Evolutionary conservation across 208 protist species (phyloP), one percentile per base, ranked within the genome.

Genomic region (Leishmania tropica): DNA sequence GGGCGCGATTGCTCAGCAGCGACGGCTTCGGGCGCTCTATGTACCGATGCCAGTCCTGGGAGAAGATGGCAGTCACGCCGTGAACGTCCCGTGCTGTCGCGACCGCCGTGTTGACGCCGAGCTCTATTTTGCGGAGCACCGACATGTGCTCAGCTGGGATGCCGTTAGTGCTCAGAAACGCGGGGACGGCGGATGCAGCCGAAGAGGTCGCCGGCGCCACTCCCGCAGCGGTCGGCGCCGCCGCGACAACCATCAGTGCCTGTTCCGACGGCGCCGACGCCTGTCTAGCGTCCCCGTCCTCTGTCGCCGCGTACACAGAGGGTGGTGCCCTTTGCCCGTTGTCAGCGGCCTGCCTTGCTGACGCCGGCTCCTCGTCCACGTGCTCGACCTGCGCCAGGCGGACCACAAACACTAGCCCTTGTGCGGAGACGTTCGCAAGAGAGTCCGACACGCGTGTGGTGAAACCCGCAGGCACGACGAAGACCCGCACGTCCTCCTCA

Each of bases 61-160:
- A 80, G 28, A 91, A 86, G 75, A 83, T 79, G 4, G 76, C 54
- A 0, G 83, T 80, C 40, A 90, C 79, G 84, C 89, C 88, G 76
- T 84, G 88, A 13, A 95, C 74, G 67, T 94, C 91, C 21, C 88
- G 85, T 10, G 87, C 84, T 24, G 70, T 83, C 0, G 87, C 76
- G 35, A 86, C 87, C n/a, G 88, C 88, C 3, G 81, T 75, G 73
- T 87, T 89, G 15, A 96, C 77, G 71, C 88, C 88, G 35, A 84
- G 77, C 64, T 88, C 90, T n/a, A 94, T 79, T 75, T 89, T 92
- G 47, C 93, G 91, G 21, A 96, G 68, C n/a, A 96, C 74, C 24
- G 88, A 83, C 89, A 96, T 94, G 79, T 94, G 91, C 83, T 92
- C 89, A 7, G 84, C 60, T 1, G 90, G 88, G n/a, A 95, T 85